A percentile compares a stretch with the other conserved stretches of the same genome.
phyloP scores from a whole-genome alignment of 2,329 filamentous ascomycete genomes.

The Neofusicoccum sp. region DNA sequence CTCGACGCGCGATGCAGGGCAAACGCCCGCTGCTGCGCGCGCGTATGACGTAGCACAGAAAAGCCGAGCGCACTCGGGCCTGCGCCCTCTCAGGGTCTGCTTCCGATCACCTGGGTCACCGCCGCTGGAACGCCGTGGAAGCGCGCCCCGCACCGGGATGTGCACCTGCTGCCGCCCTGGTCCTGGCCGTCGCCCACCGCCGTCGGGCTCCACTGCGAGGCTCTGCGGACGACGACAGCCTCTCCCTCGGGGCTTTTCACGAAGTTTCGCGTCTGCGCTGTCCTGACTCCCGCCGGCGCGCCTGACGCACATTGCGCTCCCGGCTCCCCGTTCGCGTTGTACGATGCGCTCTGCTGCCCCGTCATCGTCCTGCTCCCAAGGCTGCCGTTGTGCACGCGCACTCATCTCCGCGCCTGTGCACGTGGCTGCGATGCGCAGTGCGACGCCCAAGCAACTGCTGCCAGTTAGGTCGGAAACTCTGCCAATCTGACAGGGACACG shows the following conservation, averaged over 20 bases:
- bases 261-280: neutral
- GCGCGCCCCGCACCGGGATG: slow-evolving; percentile 12
- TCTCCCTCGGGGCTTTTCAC: neutral
- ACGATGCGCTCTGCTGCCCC: neutral
- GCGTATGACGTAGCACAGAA: slow-evolving; percentile 14
- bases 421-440: slow-evolving; percentile 16
- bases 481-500: slow-evolving; percentile 18
- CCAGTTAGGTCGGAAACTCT: slow-evolving; percentile 14
- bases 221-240: neutral
- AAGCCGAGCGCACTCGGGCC: slow-evolving; percentile 9
- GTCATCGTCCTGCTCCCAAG: slow-evolving; percentile 13
- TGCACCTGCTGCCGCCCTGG: slow-evolving; percentile 11
- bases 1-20: slow-evolving; percentile 11
- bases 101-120: slow-evolving; percentile 14
- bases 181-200: slow-evolving; percentile 2
- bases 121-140: slow-evolving; percentile 17
- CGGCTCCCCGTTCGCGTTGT: slow-evolving; percentile 3
- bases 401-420: slow-evolving; percentile 16
- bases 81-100: slow-evolving; percentile 8
- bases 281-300: slow-evolving; percentile 6
- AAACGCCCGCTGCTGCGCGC: slow-evolving; percentile 2
- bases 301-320: slow-evolving; percentile 13
- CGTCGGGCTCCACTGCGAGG: slow-evolving; percentile 10
- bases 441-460: slow-evolving; percentile 10
- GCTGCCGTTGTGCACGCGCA: neutral